Base-by-base conservation (phyloP, 148 eudicot species). In the Polygonum maritimum region DNA sequence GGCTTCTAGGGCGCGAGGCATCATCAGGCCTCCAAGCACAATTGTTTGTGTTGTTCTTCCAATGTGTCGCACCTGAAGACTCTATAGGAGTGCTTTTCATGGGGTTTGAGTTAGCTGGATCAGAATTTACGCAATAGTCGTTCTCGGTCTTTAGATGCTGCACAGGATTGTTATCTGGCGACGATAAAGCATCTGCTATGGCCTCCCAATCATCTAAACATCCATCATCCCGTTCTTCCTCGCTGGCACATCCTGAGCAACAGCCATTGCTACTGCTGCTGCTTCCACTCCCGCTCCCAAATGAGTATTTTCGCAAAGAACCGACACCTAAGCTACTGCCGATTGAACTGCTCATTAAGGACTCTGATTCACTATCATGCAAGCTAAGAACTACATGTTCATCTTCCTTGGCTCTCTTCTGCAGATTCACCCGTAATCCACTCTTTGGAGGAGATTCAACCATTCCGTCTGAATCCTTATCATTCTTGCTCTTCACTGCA, bases 121-220 rank as follows among this genome's bases (percentile, higher is more conserved):
- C 67, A 8, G 21, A 14, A 36, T 67, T 41, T 5, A 16, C 38
- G 9, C 45, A 16, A 36, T 22, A 67, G 38, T 8, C 44, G 16
- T 74, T 74, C 12, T 71, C 79, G 2, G 13, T 2, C 39, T 51
- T 69, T 47, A 51, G 52, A 76, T 58, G 55, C n/a, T 45, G 77
- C 44, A 21, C 16, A 35, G 26, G 38, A 62, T 33, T 62, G 81
- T 26, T 36, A 4, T 45, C 63, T 39, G 81, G 83, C 10, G 84
- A 84, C 10, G 84, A 80, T 74, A 89, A 81, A 72, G 88, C 93
- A 88, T 93, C 93, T 41, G 90, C 98, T 54, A 93, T 63, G 9
- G 90, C 89, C 79, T 93, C 98, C 98, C 98, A 93, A 80, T 88
- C 88, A 74, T 89, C 91, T 67, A 89, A 81, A 78, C 94, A 87